These are phyloP conservation scores for Peniophora sp. DNA, from an alignment of 1,284 basidiomycete genomes.

Conservation along the genomic window DNA sequence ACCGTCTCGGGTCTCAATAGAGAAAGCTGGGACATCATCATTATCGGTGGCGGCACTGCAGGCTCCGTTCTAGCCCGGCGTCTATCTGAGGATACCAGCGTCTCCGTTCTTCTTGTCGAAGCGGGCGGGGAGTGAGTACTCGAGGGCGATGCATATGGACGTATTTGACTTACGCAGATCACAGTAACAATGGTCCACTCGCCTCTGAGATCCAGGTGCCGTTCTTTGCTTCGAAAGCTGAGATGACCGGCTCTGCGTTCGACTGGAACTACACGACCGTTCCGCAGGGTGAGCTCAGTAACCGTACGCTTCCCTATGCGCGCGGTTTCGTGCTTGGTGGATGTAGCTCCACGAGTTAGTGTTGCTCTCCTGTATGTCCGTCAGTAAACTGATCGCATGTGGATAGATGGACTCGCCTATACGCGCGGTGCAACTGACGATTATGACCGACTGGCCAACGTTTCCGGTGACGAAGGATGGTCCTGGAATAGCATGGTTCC, in stretches of 20 bases:
- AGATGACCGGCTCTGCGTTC: not conserved
- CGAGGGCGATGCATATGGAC: not conserved
- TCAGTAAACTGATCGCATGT: not conserved
- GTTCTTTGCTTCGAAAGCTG: not conserved
- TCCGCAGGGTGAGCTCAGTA: conserved; percentile 14
- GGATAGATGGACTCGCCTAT: conserved; percentile 27
- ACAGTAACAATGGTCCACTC: not conserved
- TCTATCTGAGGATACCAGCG: conserved; percentile 8
- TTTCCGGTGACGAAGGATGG: conserved; percentile 28
- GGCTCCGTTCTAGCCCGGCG: conserved; percentile 14
- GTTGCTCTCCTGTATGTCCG: no score
- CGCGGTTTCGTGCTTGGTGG: conserved; percentile 22
- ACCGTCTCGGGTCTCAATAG: no score
- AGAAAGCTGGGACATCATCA: not conserved
- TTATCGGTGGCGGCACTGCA: conserved; percentile 9
- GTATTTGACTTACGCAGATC: not conserved
- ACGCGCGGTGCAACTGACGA: conserved; percentile 28
- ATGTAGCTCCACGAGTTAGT: conserved; percentile 18
- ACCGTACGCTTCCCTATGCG: conserved; percentile 16
- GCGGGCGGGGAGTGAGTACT: conserved; percentile 12
- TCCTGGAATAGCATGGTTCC: conserved; percentile 24
- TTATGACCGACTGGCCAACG: conserved; percentile 23
- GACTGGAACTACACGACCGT: not conserved
- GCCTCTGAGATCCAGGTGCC: not conserved
- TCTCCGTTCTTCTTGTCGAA: conserved; percentile 14